Conservation (phyloP, 192 early-diverging fungal genomes). For the Entrophospora sp. region DNA sequence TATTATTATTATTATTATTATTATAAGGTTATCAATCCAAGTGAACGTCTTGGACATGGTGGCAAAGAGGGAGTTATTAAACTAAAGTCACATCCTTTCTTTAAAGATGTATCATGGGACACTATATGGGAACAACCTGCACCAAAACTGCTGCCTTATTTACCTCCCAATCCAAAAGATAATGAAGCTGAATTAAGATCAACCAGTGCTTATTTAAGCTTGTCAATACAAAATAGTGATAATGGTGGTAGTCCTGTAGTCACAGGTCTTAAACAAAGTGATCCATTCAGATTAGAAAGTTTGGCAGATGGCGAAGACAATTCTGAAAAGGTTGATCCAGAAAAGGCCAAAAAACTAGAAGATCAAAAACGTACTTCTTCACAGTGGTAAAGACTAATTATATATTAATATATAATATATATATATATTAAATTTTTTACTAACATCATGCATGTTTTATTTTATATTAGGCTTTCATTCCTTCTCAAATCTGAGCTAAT, state of each 20-base stretch:
- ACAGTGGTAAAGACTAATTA: not conserved
- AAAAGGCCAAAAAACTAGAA: not conserved
- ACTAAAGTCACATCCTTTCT: constrained; percentile 72
- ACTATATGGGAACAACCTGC: constrained; percentile 41
- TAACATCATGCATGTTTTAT: not conserved
- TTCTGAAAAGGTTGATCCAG: not conserved
- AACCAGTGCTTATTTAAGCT: too few species aligned
- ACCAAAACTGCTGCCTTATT: constrained; percentile 32
- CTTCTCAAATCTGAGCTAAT: constrained; percentile 48
- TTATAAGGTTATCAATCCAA: constrained; percentile 38
- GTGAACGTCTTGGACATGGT: constrained; percentile 50
- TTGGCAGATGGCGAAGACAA: not conserved
- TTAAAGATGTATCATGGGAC: constrained; percentile 67
- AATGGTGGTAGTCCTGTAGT: not conserved
- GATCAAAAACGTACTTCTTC: constrained; percentile 2
- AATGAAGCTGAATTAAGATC: constrained; percentile 16
- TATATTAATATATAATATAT: not conserved
- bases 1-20: not conserved
- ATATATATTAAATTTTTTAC: not conserved
- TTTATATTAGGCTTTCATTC: constrained; percentile 27
- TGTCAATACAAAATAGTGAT: too few species aligned
- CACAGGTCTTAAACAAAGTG: constrained; percentile 18
- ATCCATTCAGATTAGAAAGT: too few species aligned
- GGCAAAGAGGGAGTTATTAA: constrained; percentile 41
- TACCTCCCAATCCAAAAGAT: constrained; percentile 25